These are phyloP conservation scores for Akanthomyces uredinophilus DNA, from an alignment of 2,329 filamentous ascomycete genomes.

Conservation along the genomic window DNA sequence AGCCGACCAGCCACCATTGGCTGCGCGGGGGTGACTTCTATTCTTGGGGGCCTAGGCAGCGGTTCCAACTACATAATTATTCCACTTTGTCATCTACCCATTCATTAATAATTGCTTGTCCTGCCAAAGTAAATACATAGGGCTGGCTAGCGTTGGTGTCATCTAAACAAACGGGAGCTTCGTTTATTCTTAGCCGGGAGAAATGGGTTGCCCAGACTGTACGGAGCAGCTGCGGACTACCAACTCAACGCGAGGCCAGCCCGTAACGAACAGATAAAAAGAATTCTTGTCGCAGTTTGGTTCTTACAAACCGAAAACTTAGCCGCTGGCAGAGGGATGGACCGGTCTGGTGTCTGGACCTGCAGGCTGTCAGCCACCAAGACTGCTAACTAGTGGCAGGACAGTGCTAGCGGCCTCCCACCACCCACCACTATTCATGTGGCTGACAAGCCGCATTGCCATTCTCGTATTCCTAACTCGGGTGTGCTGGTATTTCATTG, in stretches of 20 bases:
- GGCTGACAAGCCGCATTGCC: constrained; percentile 3
- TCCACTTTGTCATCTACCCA: not conserved
- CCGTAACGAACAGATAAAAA: too few species aligned
- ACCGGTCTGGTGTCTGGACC: not conserved
- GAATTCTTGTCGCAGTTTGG: too few species aligned
- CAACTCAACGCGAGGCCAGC: too few species aligned
- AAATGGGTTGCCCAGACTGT: too few species aligned
- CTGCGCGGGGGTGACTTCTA: not conserved
- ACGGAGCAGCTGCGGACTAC: too few species aligned
- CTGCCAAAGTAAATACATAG: not conserved
- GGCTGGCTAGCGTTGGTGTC: not conserved
- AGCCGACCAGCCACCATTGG: constrained; percentile 6
- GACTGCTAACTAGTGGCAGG: too few species aligned
- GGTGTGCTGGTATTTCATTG: constrained; percentile 1
- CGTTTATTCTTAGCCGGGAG: too few species aligned
- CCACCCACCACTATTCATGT: not conserved
- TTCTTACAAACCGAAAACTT: not conserved
- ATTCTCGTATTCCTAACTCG: constrained; percentile 2
- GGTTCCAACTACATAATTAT: not conserved
- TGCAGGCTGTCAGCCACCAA: not conserved
- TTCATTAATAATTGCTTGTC: not conserved
- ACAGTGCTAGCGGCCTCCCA: constrained; percentile 3
- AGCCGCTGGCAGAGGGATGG: not conserved
- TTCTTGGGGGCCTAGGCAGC: not conserved
- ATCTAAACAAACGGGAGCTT: not conserved